A percentile compares a stretch with the other conserved stretches of the same genome.
These are phyloP conservation scores for Mycena rebaudengoi DNA, from an alignment of 768 basidiomycete genomes.

Conservation along the genomic window DNA sequence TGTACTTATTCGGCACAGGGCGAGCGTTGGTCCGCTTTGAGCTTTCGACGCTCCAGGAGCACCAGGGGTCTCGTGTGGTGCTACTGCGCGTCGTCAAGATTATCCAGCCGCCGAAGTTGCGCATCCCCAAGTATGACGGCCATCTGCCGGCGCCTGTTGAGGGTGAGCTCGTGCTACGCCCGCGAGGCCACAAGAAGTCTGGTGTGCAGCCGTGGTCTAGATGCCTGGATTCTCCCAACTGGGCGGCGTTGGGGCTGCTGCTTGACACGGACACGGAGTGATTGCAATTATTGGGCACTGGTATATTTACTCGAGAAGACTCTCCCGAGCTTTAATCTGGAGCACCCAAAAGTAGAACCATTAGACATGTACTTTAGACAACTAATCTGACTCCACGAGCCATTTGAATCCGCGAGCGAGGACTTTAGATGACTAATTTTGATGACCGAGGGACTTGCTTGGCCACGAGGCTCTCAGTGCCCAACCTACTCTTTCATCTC, in stretches of 20 bases:
- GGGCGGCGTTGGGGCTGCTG: constrained; percentile 1
- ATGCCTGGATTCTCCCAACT: background rate
- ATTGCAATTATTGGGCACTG: too few relatives aligned
- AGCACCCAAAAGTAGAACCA: too few relatives aligned
- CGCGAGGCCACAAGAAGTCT: background rate
- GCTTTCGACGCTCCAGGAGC: constrained; percentile 8
- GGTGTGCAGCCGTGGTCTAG: background rate
- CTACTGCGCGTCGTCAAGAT: constrained; percentile 21
- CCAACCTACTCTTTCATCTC: background rate
- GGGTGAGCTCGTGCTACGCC: constrained; percentile 16
- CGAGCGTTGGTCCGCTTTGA: constrained; percentile 23
- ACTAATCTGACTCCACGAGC: too few relatives aligned
- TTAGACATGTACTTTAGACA: too few relatives aligned
- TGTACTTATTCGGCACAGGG: background rate
- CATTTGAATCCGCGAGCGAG: too few relatives aligned
- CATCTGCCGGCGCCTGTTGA: constrained; percentile 16
- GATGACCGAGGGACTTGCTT: too few relatives aligned
- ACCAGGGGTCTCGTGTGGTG: background rate
- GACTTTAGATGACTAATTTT: too few relatives aligned
- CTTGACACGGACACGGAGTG: background rate
- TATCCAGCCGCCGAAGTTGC: constrained; percentile 5
- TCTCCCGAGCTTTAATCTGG: too few relatives aligned
- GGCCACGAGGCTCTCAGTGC: too few relatives aligned
- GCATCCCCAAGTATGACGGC: constrained; percentile 11
- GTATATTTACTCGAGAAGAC: too few relatives aligned